Percentiles rank a stretch among this genome's conserved stretches.
Evolutionary conservation across 169 alveolate species (phyloP).

Genomic region (Cryptosporidium xiaoi): DNA sequence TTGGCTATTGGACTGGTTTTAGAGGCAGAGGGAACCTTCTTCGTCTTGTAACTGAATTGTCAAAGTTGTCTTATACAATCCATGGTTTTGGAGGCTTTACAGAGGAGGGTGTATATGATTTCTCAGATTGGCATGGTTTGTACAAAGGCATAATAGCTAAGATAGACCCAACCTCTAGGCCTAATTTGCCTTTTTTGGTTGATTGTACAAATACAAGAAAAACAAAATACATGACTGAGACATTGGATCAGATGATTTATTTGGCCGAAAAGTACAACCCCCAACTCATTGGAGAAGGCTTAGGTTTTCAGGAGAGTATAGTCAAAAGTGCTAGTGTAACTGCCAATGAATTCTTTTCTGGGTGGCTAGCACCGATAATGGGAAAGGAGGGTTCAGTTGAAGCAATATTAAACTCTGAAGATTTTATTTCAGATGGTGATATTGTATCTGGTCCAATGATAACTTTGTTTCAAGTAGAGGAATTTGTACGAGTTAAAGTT

Average conservation of each 20-base stretch:
- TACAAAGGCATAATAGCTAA: conserved; percentile 24
- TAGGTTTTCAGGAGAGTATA: conserved; percentile 4
- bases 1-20: conserved; percentile 63
- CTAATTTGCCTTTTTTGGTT: conserved; percentile 63
- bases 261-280: conserved; percentile 53
- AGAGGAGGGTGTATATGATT: conserved; percentile 59
- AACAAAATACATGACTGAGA: conserved; percentile 57
- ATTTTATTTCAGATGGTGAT: conserved; percentile 19
- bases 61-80: conserved; percentile 23
- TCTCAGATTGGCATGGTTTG: conserved; percentile 33
- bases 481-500: conserved; percentile 21
- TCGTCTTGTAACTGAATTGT: conserved; percentile 41
- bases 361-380: conserved; percentile 8
- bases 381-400: conserved; percentile 56
- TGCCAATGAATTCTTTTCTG: conserved; percentile 20
- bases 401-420: conserved; percentile 28
- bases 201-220: conserved; percentile 50
- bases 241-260: conserved; percentile 42
- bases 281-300: conserved; percentile 41
- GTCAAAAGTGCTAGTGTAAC: conserved; percentile 8
- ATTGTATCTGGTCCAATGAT: conserved; percentile 44
- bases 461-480: conserved; percentile 18
- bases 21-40: conserved; percentile 64
- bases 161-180: conserved; percentile 36
- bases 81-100: conserved; percentile 65